Percentiles rank a stretch among this genome's conserved stretches.
Conservation (phyloP, 2,329 filamentous ascomycete species). For the Trichoderma polysporum region DNA sequence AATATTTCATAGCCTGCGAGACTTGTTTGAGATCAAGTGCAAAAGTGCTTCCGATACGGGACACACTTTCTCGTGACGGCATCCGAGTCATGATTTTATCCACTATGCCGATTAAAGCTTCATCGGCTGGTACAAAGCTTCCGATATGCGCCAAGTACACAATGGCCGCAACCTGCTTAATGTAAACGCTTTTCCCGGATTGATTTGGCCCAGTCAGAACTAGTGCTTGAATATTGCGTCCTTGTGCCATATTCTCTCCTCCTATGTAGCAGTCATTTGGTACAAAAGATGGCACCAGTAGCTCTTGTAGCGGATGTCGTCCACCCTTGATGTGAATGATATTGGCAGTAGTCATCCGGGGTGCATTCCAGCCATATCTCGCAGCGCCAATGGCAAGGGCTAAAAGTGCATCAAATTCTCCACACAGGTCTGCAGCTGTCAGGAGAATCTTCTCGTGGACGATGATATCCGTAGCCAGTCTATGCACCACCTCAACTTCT, state of each 20-base stretch:
- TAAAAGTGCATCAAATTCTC: constrained; percentile 81
- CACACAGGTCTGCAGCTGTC: constrained; percentile 73
- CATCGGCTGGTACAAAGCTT: constrained; percentile 81
- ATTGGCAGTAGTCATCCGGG: constrained; percentile 68
- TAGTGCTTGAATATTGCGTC: constrained; percentile 56
- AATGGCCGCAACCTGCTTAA: constrained; percentile 89
- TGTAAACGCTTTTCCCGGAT: constrained; percentile 92
- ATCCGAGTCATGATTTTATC: constrained; percentile 91
- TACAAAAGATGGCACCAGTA: constrained; percentile 76
- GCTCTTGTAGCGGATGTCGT: constrained; percentile 82
- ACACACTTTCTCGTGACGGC: constrained; percentile 66
- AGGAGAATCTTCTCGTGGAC: constrained; percentile 65
- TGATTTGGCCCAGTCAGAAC: constrained; percentile 92
- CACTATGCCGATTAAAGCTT: constrained; percentile 77
- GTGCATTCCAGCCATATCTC: constrained; percentile 69
- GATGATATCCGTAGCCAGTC: constrained; percentile 69
- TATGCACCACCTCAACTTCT: constrained; percentile 85
- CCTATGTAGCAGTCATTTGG: constrained; percentile 76
- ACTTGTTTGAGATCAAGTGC: constrained; percentile 85
- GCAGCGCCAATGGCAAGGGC: constrained; percentile 76
- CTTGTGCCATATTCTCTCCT: constrained; percentile 40
- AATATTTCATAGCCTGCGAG: constrained; percentile 70
- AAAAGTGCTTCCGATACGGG: constrained; percentile 61
- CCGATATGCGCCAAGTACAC: constrained; percentile 92
- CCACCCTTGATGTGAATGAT: constrained; percentile 73